Evolutionary conservation across 1,284 basidiomycete species (phyloP).

Genomic region (Irpex sp.): DNA sequence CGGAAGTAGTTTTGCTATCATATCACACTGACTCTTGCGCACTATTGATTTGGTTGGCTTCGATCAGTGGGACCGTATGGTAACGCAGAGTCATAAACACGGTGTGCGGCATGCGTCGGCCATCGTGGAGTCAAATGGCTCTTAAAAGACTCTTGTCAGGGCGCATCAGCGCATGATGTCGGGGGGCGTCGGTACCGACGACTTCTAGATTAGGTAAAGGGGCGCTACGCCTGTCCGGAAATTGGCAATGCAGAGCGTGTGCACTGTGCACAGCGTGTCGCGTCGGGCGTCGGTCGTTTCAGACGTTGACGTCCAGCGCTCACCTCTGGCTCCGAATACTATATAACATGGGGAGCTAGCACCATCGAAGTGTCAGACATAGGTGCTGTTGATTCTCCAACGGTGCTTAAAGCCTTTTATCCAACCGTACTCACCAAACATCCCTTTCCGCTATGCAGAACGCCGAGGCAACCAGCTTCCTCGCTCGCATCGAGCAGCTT

Average conservation of each 20-base stretch:
- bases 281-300: no score
- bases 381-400: background rate
- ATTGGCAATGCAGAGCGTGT: background rate
- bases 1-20: background rate
- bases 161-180: background rate
- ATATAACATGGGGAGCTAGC: background rate
- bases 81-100: background rate
- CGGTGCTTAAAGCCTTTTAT: background rate
- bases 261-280: no score
- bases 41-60: background rate
- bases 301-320: background rate
- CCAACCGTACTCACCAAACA: background rate
- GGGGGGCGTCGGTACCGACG: background rate
- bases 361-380: background rate
- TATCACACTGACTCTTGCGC: background rate
- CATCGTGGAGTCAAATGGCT: background rate
- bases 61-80: background rate
- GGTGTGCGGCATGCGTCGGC: background rate
- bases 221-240: background rate
- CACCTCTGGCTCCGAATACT: background rate
- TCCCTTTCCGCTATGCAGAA: conserved; percentile 23
- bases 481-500: conserved; percentile 36
- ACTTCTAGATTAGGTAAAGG: background rate
- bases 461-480: conserved; percentile 37
- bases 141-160: background rate